Conservation (phyloP, 192 early-diverging fungal genomes). For the Pilaira anomala region DNA sequence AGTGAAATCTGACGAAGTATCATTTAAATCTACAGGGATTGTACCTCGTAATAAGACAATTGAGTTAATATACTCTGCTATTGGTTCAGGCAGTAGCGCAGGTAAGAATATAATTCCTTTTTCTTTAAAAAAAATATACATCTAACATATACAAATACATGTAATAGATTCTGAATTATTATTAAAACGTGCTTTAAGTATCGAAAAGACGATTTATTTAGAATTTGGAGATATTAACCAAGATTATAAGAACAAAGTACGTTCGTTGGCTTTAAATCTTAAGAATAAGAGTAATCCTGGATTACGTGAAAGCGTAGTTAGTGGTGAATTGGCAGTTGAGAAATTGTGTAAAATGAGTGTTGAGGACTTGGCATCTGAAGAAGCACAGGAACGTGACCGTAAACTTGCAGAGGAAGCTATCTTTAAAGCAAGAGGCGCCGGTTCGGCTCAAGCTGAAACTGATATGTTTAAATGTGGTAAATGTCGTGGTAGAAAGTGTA, state of each 20-base stretch:
- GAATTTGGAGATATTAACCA: slow-evolving; percentile 48
- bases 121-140: not conserved
- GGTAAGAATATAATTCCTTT: slow-evolving; percentile 34
- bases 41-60: slow-evolving; percentile 71
- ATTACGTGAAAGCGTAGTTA: slow-evolving; percentile 64
- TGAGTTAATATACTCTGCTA: slow-evolving; percentile 78
- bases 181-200: slow-evolving; percentile 47
- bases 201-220: slow-evolving; percentile 62
- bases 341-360: slow-evolving; percentile 75
- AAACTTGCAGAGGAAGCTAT: slow-evolving; percentile 71
- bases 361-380: slow-evolving; percentile 91
- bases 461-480: slow-evolving; percentile 94
- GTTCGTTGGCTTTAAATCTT: slow-evolving; percentile 76
- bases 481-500: slow-evolving; percentile 81
- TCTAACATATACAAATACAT: no score
- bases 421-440: slow-evolving; percentile 75
- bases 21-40: slow-evolving; percentile 53
- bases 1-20: slow-evolving; percentile 56
- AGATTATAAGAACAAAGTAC: slow-evolving; percentile 71
- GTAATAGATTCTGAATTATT: slow-evolving; percentile 50
- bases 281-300: slow-evolving; percentile 75
- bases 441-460: slow-evolving; percentile 73
- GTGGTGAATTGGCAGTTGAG: slow-evolving; percentile 60
- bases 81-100: slow-evolving; percentile 54
- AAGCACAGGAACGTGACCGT: slow-evolving; percentile 67